A percentile compares a stretch with the other conserved stretches of the same genome.
These are phyloP conservation scores for Wallacemonas sp. DNA, from an alignment of 208 protist species.

Conservation along the genomic window DNA sequence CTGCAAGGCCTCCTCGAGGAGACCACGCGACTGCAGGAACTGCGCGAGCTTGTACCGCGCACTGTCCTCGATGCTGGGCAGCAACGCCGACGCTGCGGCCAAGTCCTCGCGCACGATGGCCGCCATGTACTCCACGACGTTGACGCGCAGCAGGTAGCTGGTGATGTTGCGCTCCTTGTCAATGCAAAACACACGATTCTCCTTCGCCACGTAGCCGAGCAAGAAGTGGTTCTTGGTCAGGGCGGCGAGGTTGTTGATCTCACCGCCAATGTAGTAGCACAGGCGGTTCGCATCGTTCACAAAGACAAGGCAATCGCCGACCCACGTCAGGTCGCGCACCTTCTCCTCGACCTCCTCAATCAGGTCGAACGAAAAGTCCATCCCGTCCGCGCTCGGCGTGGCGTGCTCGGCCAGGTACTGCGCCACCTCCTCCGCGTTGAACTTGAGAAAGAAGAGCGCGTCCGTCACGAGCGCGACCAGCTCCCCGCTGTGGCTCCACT, in stretches of 20 bases:
- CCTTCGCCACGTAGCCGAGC: constrained; percentile 95
- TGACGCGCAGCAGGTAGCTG: constrained; percentile 90
- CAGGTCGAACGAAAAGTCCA: constrained; percentile 96
- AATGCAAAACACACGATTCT: constrained; percentile 96
- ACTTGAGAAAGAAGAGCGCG: constrained; percentile 94
- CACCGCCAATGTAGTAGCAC: constrained; percentile 97
- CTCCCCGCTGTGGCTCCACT: constrained; percentile 94
- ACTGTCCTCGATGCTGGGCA: constrained; percentile 83
- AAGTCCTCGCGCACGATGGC: constrained; percentile 96
- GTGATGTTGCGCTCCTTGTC: constrained; percentile 94
- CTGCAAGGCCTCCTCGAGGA: constrained; percentile 91
- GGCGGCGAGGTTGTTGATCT: constrained; percentile 92
- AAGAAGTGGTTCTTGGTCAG: constrained; percentile 91
- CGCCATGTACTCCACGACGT: constrained; percentile 97
- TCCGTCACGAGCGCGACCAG: constrained; percentile 90
- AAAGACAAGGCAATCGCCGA: constrained; percentile 98
- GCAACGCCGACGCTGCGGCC: constrained; percentile 72
- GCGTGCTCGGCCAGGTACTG: constrained; percentile 61
- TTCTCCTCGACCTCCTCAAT: constrained; percentile 93
- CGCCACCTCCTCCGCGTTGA: constrained; percentile 86
- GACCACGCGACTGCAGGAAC: constrained; percentile 94
- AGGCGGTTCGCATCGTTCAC: constrained; percentile 92
- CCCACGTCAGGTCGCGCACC: constrained; percentile 93
- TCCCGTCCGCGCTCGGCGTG: constrained; percentile 86
- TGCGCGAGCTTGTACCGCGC: constrained; percentile 91